These are phyloP conservation scores for Heterobasidion parviporum DNA, from an alignment of 1,284 basidiomycete species.

Conservation along the genomic window DNA sequence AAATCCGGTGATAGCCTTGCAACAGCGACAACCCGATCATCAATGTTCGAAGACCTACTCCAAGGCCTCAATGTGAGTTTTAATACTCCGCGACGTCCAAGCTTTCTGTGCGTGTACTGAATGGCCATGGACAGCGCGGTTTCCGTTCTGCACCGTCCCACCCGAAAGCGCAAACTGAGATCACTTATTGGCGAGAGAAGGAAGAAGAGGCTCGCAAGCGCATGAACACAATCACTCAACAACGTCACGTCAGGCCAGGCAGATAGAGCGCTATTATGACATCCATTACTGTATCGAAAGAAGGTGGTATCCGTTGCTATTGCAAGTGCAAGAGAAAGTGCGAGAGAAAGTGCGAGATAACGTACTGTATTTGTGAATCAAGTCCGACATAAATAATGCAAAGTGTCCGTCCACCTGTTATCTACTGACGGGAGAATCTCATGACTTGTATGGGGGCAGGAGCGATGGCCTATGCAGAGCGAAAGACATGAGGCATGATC, in stretches of 20 bases:
- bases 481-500: neutral
- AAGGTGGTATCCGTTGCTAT: neutral
- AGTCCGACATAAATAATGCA: neutral
- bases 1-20: slow-evolving; percentile 57
- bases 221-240: slow-evolving; percentile 20
- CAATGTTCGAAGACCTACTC: slow-evolving; percentile 70
- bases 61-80: slow-evolving; percentile 68
- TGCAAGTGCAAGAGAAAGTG: neutral
- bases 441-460: slow-evolving; percentile 22
- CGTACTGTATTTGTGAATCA: neutral
- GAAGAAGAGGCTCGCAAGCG: slow-evolving; percentile 47
- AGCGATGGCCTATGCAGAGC: slow-evolving; percentile 13
- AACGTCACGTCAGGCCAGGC: neutral
- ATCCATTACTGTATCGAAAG: neutral
- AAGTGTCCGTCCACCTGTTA: neutral
- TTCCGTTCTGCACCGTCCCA: slow-evolving; percentile 37
- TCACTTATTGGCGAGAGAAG: slow-evolving; percentile 50
- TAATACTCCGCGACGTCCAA: neutral
- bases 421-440: neutral
- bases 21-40: slow-evolving; percentile 62
- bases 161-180: slow-evolving; percentile 47
- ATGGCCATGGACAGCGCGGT: slow-evolving; percentile 4
- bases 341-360: neutral
- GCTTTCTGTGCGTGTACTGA: neutral
- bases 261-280: neutral